A percentile compares a stretch with the other conserved stretches of the same genome.
phyloP scores from a whole-genome alignment of 345 rosid species.

The Eucalyptus fibrosa region DNA sequence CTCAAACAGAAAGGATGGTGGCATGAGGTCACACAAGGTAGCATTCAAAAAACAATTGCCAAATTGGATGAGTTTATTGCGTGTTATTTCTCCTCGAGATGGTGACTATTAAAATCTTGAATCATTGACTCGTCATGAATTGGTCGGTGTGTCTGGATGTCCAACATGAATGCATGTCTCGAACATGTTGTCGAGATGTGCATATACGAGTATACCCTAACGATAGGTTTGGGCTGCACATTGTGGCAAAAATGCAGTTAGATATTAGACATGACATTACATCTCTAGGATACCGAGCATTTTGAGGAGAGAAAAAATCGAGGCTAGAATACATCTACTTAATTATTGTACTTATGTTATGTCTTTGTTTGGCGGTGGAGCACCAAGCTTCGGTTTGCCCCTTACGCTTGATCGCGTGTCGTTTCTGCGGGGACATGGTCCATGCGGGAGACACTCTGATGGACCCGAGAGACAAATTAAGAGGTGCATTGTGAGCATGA shows the following conservation, averaged over 20 bases:
- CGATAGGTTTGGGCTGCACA: not conserved
- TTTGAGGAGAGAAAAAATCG: not conserved
- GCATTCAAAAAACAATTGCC: not conserved
- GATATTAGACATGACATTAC: not conserved
- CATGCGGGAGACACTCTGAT: slow-evolving; percentile 63
- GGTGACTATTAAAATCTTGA: not conserved
- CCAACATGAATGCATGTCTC: not conserved
- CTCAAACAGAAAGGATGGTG: not conserved
- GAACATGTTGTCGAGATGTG: not conserved
- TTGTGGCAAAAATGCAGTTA: not conserved
- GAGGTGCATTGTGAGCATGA: slow-evolving; percentile 96
- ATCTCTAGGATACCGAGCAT: not conserved
- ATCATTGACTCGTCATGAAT: not conserved
- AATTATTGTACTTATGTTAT: not conserved
- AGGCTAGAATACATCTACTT: not conserved
- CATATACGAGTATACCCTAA: not conserved
- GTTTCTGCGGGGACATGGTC: slow-evolving; percentile 94
- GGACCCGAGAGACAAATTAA: slow-evolving; percentile 63
- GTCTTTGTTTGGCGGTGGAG: slow-evolving; percentile 28
- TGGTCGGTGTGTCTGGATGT: not conserved
- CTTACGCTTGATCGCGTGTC: slow-evolving; percentile 57
- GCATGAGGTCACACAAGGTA: not conserved
- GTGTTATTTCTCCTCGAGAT: not conserved
- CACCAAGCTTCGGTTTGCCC: slow-evolving; percentile 81
- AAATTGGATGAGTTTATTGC: not conserved